Percentiles rank a stretch among this genome's conserved stretches.
Conservation (phyloP, 768 basidiomycete species). For the Omphalotus guepiniiformis region DNA sequence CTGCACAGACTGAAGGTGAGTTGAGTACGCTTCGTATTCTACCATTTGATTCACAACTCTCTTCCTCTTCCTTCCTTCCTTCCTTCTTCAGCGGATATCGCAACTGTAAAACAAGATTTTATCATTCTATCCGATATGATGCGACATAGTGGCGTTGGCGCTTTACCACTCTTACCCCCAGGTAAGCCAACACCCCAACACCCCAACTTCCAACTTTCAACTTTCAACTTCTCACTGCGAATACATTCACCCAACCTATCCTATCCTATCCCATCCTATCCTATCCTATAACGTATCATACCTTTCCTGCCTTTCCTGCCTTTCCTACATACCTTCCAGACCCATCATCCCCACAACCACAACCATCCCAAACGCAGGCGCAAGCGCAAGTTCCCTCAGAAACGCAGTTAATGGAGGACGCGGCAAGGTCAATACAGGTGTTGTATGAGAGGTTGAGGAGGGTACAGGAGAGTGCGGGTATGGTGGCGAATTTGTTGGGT, state of each 20-base stretch:
- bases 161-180: too few species aligned
- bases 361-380: background rate
- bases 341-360: background rate
- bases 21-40: too few species aligned
- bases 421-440: conserved; percentile 5
- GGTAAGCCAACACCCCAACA: too few species aligned
- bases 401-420: conserved; percentile 4
- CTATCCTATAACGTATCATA: too few species aligned
- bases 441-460: conserved; percentile 5
- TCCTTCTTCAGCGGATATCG: conserved; percentile 1
- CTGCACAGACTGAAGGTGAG: conserved; percentile 5
- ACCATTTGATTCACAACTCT: background rate
- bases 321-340: conserved; percentile 1
- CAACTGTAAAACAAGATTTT: conserved; percentile 3
- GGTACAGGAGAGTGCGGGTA: conserved; percentile 5
- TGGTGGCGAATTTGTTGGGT: conserved; percentile 2
- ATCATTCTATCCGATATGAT: conserved; percentile 1
- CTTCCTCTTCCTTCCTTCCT: background rate
- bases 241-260: too few species aligned
- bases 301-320: too few species aligned
- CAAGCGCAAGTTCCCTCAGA: conserved; percentile 1
- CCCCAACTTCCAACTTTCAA: too few species aligned
- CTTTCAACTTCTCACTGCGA: too few species aligned
- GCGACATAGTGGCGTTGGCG: conserved; percentile 5
- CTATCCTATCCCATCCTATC: too few species aligned